A percentile compares a stretch with the other conserved stretches of the same genome.
phyloP scores from a whole-genome alignment of 176 grass and related monocot species.

The Zea luxurians region DNA sequence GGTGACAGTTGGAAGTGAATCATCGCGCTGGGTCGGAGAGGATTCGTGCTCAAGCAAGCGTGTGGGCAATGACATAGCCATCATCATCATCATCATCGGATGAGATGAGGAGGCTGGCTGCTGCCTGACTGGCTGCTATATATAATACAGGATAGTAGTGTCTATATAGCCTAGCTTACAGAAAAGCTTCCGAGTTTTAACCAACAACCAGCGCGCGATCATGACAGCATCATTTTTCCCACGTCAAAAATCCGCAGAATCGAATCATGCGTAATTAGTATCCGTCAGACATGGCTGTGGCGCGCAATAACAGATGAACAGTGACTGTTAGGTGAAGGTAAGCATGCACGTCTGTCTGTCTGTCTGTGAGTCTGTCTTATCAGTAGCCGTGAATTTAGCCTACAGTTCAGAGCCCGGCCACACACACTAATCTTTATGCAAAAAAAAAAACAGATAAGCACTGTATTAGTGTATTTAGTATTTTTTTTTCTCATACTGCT shows the following conservation, averaged over 20 bases:
- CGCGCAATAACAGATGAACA: conserved; percentile 33
- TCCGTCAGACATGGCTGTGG: neutral
- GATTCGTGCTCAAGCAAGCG: conserved; percentile 47
- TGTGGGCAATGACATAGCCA: conserved; percentile 21
- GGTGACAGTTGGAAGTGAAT: conserved; percentile 31
- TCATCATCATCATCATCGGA: conserved; percentile 23
- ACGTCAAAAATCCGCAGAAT: conserved; percentile 24
- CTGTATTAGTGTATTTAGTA: neutral
- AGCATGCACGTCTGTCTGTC: conserved; percentile 7
- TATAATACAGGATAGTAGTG: no score
- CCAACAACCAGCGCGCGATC: conserved; percentile 51
- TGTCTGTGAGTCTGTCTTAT: neutral
- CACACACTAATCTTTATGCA: neutral
- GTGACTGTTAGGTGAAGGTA: conserved; percentile 3
- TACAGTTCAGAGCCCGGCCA: neutral
- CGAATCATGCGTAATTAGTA: conserved; percentile 19
- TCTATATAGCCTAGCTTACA: neutral
- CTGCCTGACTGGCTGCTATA: no score
- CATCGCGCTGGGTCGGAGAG: conserved; percentile 36
- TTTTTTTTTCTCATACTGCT: neutral
- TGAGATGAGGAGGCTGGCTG: neutral
- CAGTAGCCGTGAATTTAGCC: neutral
- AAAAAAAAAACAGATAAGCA: neutral
- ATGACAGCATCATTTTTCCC: conserved; percentile 46
- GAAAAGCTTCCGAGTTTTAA: conserved; percentile 32